phyloP scores from a whole-genome alignment of 345 rosid genomes.

The Salix dunnii region DNA sequence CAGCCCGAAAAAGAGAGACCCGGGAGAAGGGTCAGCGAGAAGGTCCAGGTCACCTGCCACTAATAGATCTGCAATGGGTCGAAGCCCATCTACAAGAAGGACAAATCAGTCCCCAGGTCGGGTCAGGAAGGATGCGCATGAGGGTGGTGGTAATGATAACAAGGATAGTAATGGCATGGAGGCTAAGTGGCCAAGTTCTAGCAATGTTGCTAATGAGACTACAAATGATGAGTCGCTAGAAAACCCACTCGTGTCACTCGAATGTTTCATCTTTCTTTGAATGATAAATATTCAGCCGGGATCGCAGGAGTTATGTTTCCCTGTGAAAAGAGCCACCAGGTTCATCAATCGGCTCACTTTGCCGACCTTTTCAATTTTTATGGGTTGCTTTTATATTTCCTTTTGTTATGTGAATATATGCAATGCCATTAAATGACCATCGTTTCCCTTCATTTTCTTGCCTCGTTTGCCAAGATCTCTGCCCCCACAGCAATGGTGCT shows the following conservation, averaged over 20 bases:
- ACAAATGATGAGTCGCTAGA: slow-evolving; percentile 52
- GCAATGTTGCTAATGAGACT: slow-evolving; percentile 1
- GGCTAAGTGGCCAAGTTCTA: slow-evolving; percentile 13
- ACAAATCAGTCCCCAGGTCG: slow-evolving; percentile 63
- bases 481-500: no score
- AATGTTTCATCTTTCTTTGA: slow-evolving; percentile 85
- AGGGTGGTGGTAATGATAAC: neutral
- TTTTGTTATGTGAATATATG: slow-evolving; percentile 6
- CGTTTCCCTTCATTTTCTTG: neutral
- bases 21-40: slow-evolving; percentile 53
- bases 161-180: neutral
- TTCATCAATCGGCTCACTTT: neutral
- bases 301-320: neutral
- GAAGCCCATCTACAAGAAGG: slow-evolving; percentile 47
- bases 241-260: slow-evolving; percentile 79
- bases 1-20: slow-evolving; percentile 43
- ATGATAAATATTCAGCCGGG: neutral
- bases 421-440: slow-evolving; percentile 7
- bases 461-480: neutral
- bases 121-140: slow-evolving; percentile 34
- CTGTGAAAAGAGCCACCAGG: neutral
- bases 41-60: slow-evolving; percentile 49
- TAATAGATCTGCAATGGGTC: slow-evolving; percentile 54
- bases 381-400: neutral
- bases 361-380: neutral